Evolutionary conservation across 345 rosid species (phyloP), one percentile per base, ranked within the genome.

Genomic region (Euphorbia lathyris): DNA sequence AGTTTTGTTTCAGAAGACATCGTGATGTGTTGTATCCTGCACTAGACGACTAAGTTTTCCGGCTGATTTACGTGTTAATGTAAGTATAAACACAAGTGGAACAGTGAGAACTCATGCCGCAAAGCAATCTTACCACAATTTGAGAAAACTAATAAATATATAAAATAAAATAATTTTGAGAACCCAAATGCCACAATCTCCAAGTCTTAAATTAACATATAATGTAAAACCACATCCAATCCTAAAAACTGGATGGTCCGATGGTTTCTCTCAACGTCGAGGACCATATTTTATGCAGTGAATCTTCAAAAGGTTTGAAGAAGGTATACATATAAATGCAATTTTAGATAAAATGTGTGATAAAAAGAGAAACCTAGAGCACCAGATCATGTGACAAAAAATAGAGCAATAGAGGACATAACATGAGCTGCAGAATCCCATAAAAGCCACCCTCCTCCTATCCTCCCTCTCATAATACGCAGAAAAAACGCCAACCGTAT

Each of bases 241-340:
- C 17, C 55, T 27, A 10, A 38, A n/a, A 20, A 16, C 66, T 57
- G 58, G 63, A 50, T 19, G 47, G 68, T 45, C 40, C 52, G 25
- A 70, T 52, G 69, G 74, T 64, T 65, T 68, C 73, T 22, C 74
- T 26, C 23, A 4, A 1, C 0, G n/a, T n/a, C n/a, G 17, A 61
- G 52, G 63, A 57, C 65, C 58, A 56, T 52, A 57, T 13, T 50
- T 68, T 71, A 71, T 79, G 76, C 38, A 42, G 53, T 34, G 36
- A 42, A 7, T 58, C 70, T 57, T 65, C 78, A 75, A 65, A 65
- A 30, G 63, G 67, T 36, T 57, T 52, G 76, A 67, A 67, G 48
- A 56, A 26, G 51, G 62, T 58, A 59, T 65, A 48, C 53, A 53
- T 64, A 66, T 73, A 59, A 65, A 72, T 38, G 51, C 47, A 79